Base-by-base conservation (phyloP, 163 green algal genomes). In the Scenedesmus sp. region DNA sequence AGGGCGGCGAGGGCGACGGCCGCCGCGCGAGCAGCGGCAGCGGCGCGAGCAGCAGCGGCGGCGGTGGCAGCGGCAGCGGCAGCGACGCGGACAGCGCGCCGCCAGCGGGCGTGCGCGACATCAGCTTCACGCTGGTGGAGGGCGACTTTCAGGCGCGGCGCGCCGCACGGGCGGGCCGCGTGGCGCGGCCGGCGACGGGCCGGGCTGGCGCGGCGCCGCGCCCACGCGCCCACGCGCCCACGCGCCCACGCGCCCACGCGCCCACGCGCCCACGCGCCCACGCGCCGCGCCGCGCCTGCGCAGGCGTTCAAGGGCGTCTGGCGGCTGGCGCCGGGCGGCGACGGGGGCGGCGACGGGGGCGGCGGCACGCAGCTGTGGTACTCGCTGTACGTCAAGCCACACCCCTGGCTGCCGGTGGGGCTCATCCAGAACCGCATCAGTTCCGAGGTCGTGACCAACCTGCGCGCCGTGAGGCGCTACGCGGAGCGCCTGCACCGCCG, bases 141-240 rank as follows among this genome's bases (percentile, higher is more conserved):
- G 93, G 93, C 1, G 92, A 97, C 75, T 97, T 97, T 71, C 73
- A 92, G 87, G 87, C 91, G 39, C 7, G 74, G 24, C n/a, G n/a
- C n/a, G n/a, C 39, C 7, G 39, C 39, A 47, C 39, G 39, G 7
- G 39, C 39, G 7, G 10, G 39, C 39, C 39, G 39, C 39, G 39
- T 47, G 7, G 39, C 39, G 7, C n/a, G n/a, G n/a, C n/a, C n/a
- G n/a, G n/a, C n/a, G n/a, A n/a, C n/a, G n/a, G n/a, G n/a, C n/a
- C n/a, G n/a, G n/a, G n/a, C n/a, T n/a, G n/a, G n/a, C n/a, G n/a
- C n/a, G n/a, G n/a, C n/a, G n/a, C n/a, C n/a, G n/a, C n/a, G n/a
- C n/a, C n/a, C n/a, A n/a, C n/a, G n/a, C n/a, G n/a, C n/a, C n/a
- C n/a, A n/a, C n/a, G n/a, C n/a, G n/a, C n/a, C n/a, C n/a, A n/a